phyloP scores from a whole-genome alignment of 257 asterid species.

The Fraxinus excelsior region DNA sequence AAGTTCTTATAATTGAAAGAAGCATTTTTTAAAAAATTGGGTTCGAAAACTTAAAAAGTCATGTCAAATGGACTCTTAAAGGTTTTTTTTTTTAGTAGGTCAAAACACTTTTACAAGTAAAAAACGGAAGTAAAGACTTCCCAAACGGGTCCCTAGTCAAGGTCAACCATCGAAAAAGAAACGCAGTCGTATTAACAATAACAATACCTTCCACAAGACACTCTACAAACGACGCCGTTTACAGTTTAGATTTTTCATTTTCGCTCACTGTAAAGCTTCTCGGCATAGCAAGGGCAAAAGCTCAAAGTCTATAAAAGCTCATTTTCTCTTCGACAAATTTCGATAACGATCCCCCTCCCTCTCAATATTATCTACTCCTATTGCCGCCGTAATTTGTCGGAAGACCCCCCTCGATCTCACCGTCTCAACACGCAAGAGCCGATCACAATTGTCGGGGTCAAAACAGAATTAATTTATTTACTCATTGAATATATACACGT shows the following conservation, averaged over 20 bases:
- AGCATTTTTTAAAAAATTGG: too few relatives aligned
- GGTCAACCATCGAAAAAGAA: not conserved
- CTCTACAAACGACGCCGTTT: constrained; percentile 47
- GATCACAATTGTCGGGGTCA: constrained; percentile 10
- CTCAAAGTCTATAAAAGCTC: not conserved
- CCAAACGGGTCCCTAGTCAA: too few relatives aligned
- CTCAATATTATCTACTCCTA: constrained; percentile 12
- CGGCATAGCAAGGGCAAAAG: not conserved
- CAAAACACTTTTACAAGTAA: too few relatives aligned
- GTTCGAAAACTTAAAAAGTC: too few relatives aligned
- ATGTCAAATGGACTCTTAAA: too few relatives aligned
- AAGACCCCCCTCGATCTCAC: constrained; percentile 4
- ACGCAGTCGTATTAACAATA: constrained; percentile 24
- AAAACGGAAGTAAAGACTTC: too few relatives aligned
- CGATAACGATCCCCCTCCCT: constrained; percentile 13
- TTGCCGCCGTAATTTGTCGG: constrained; percentile 25
- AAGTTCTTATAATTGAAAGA: too few relatives aligned
- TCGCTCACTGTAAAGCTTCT: not conserved
- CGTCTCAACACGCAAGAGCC: not conserved
- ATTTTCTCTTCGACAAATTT: not conserved
- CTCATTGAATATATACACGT: not conserved
- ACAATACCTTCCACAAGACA: constrained; percentile 19
- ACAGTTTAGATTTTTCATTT: not conserved
- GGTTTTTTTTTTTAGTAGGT: too few relatives aligned
- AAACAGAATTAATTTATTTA: not conserved